Base-by-base conservation (phyloP, 139 green algal genomes). In the Chlorella ohadii region DNA sequence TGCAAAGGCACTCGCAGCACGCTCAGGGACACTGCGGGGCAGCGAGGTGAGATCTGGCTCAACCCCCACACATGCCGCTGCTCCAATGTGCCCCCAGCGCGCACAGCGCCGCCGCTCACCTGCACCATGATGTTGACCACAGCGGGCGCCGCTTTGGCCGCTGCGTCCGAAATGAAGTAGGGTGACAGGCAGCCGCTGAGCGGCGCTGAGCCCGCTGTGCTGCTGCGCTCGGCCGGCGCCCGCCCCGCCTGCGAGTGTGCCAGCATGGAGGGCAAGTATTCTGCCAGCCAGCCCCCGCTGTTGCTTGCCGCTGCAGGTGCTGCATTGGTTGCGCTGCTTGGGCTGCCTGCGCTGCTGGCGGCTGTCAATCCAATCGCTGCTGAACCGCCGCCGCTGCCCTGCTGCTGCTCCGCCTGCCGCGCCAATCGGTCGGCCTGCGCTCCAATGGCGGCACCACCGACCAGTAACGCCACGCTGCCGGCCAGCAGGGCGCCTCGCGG, bases 111-210 rank as follows among this genome's bases (percentile, higher is more conserved):
- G 34, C 27, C 27, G 38, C 51, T 20, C 51, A 22, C 34, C 67
- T 6, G 44, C 44, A 86, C 73, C 63, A 81, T 59, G 73, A 82
- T 82, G 73, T 82, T 93, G 16, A 95, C 92, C 16, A 95, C 92
- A 12, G 92, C 92, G 22, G 92, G 92, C 16, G 80, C 85, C 23
- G 88, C 92, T 66, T 89, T 94, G 33, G 91, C 89, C 20, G 89
- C 92, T 23, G 92, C 92, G 68, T 95, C 89, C 31, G 90, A 86
- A 63, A 95, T 94, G 78, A 88, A 92, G 83, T 91, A 80, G 12
- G 88, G 90, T 1, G 68, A 74, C 25, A 89, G 71, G 78, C 68
- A 81, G 51, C 82, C 82, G 7, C 56, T 61, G 28, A 87, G 78
- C 38, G 82, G 82, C 19, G 38, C 25, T 39, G 36, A 39, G 59